phyloP scores from a whole-genome alignment of 1,139 yeast species.

The Debaryomyces fabryi region DNA sequence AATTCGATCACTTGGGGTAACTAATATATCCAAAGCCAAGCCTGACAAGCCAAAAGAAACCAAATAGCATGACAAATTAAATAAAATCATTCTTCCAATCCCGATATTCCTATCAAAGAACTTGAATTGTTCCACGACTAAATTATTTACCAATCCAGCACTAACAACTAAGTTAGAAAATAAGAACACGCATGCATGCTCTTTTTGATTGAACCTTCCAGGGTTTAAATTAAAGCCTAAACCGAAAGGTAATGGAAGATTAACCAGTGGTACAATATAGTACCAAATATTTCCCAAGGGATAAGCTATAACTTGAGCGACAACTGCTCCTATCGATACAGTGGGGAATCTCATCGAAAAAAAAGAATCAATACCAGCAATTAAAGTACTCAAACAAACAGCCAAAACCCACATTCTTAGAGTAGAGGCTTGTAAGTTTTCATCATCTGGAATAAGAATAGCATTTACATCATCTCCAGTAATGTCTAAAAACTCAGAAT shows the following conservation, averaged over 20 bases:
- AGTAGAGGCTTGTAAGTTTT: background rate
- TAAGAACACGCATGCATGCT: conserved; percentile 56
- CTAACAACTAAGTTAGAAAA: conserved; percentile 55
- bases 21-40: conserved; percentile 54
- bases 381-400: conserved; percentile 14
- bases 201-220: conserved; percentile 65
- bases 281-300: conserved; percentile 26
- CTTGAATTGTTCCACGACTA: conserved; percentile 55
- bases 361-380: conserved; percentile 28
- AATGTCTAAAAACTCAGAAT: background rate
- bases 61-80: conserved; percentile 58
- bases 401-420: conserved; percentile 7
- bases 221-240: conserved; percentile 53
- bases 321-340: conserved; percentile 24
- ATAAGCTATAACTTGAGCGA: conserved; percentile 26
- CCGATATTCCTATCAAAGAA: conserved; percentile 49
- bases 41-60: conserved; percentile 38
- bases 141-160: conserved; percentile 64
- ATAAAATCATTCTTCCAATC: conserved; percentile 46
- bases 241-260: conserved; percentile 13
- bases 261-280: conserved; percentile 18
- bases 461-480: background rate
- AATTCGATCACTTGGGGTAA: conserved; percentile 62
- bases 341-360: conserved; percentile 28
- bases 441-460: background rate